Conservation (phyloP, 495 filamentous ascomycete species). For the Hyaloscypha hepaticicola region DNA sequence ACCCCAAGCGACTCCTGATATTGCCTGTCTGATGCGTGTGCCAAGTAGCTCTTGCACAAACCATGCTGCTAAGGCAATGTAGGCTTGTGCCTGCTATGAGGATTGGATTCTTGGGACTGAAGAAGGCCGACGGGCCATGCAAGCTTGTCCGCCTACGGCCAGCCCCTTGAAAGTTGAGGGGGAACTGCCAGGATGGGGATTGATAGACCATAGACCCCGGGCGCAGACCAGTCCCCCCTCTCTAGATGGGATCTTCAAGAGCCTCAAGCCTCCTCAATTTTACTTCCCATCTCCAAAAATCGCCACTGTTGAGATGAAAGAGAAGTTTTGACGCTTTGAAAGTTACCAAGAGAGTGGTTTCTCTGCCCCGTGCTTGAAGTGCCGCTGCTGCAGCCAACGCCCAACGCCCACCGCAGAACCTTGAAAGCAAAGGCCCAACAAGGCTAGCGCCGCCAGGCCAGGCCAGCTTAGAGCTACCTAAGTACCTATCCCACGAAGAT, state of each 20-base stretch:
- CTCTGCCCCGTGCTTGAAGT: too few species aligned
- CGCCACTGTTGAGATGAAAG: background rate
- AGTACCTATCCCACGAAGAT: background rate
- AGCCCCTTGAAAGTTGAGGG: background rate
- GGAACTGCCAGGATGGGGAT: background rate
- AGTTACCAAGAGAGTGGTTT: too few species aligned
- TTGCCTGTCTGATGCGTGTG: background rate
- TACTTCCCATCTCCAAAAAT: background rate
- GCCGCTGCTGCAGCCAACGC: too few species aligned
- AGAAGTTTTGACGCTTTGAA: background rate
- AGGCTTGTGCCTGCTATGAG: background rate
- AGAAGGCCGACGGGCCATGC: background rate
- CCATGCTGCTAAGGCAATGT: background rate
- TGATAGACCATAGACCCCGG: background rate
- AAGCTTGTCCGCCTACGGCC: background rate
- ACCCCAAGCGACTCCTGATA: background rate
- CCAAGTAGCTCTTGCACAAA: background rate
- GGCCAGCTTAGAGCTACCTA: background rate
- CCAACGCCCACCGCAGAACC: too few species aligned
- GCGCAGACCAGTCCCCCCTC: background rate
- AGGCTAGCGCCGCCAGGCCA: background rate
- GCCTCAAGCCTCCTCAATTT: background rate
- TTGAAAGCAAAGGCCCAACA: background rate
- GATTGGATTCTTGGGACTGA: background rate
- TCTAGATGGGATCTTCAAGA: background rate